A percentile compares a stretch with the other conserved stretches of the same genome.
Conservation (phyloP, 164 flowering plant genomes). For the Nymphaea colorata region DNA sequence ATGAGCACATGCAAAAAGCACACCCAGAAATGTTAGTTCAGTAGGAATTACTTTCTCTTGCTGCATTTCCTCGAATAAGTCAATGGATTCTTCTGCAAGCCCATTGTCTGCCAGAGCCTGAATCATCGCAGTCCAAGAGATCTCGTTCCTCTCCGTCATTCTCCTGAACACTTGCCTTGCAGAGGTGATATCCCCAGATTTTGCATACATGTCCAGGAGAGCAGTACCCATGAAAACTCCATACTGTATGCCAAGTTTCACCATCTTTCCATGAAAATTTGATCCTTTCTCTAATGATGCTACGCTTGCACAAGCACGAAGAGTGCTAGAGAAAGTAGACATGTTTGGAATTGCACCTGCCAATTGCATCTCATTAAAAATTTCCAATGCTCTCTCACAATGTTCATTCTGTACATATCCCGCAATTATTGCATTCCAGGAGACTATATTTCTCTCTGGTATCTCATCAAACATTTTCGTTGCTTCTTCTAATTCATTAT, state of each 20-base stretch:
- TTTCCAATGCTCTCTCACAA: conserved; percentile 31
- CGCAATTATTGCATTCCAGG: conserved; percentile 45
- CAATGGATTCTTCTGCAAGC: conserved; percentile 31
- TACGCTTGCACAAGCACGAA: conserved; percentile 45
- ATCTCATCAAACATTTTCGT: conserved; percentile 31
- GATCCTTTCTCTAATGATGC: conserved; percentile 44
- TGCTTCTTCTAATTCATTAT: conserved; percentile 40
- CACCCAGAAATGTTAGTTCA: conserved; percentile 33
- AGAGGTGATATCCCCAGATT: conserved; percentile 44
- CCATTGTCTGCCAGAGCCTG: conserved; percentile 64
- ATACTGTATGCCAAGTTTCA: conserved; percentile 35
- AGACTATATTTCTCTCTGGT: conserved; percentile 24
- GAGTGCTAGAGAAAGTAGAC: conserved; percentile 39
- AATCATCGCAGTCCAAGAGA: conserved; percentile 56
- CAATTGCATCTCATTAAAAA: conserved; percentile 33
- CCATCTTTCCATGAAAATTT: conserved; percentile 31
- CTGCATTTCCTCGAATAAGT: conserved; percentile 38
- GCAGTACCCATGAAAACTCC: conserved; percentile 51
- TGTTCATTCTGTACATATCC: conserved; percentile 31
- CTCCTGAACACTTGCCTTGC: conserved; percentile 27
- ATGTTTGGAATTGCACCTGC: conserved; percentile 36
- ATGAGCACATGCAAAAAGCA: conserved; percentile 59
- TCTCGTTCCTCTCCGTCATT: conserved; percentile 37
- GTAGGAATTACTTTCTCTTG: conserved; percentile 22
- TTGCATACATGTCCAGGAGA: conserved; percentile 59